These are phyloP conservation scores for Fusarium proliferatum DNA, from an alignment of 2,329 filamentous ascomycete species.

Conservation along the genomic window DNA sequence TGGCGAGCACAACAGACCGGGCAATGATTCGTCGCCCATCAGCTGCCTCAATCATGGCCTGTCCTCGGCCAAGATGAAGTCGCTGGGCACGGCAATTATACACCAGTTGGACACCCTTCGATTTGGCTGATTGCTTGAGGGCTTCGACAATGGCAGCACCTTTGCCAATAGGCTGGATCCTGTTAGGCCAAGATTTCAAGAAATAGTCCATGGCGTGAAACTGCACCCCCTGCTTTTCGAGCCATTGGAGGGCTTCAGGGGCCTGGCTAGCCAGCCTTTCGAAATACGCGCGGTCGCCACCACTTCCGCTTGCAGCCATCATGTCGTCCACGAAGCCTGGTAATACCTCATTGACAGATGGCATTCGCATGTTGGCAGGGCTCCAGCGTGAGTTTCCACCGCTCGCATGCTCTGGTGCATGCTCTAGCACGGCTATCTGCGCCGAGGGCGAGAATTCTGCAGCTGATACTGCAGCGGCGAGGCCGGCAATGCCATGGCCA, in stretches of 20 bases:
- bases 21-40: background rate
- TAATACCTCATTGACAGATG: conserved; percentile 23
- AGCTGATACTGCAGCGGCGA: conserved; percentile 20
- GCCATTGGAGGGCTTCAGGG: background rate
- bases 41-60: background rate
- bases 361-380: conserved; percentile 24
- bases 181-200: background rate
- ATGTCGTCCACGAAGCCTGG: background rate
- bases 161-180: background rate
- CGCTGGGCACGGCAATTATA: background rate
- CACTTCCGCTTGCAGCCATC: background rate
- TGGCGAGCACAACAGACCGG: background rate
- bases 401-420: conserved; percentile 21
- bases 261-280: background rate
- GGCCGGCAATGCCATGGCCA: conserved; percentile 23
- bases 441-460: conserved; percentile 16
- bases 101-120: background rate
- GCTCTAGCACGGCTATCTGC: conserved; percentile 23
- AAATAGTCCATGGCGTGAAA: background rate
- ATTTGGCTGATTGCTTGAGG: background rate
- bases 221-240: background rate
- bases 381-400: conserved; percentile 23
- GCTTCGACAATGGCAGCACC: background rate
- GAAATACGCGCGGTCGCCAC: background rate
- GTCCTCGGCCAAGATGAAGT: background rate